Evolutionary conservation across 2,329 filamentous ascomycete genomes (phyloP), one percentile per base, ranked within the genome.

Genomic region (Pseudogymnoascus sp.): DNA sequence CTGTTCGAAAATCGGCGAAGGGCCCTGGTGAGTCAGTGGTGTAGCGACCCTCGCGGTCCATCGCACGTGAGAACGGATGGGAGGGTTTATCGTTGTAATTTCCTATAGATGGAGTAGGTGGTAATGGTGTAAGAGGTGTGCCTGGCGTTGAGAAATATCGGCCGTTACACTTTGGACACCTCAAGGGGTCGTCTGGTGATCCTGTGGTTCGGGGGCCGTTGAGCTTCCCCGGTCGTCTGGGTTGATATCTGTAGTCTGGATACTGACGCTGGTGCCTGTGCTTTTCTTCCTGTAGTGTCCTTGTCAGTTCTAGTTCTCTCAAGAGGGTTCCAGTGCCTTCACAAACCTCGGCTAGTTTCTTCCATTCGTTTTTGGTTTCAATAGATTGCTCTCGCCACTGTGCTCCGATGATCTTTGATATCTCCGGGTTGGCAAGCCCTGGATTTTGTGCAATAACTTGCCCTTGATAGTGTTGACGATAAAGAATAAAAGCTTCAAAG

Each of bases 171-270:
- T 87, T 90, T 35, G 81, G 78, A 72, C 90, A 93, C 67, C 83
- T 79, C 23, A 78, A 77, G n/a, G 80, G 76, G 61, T 83, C 80
- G 42, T 84, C 81, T 17, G 70, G 61, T 1, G 75, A 70, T 1
- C 75, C 71, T 1, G 75, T 72, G 40, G 71, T 66, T 15, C 65
- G 21, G 13, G 68, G 66, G 33, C 67, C 68, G 63, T 64, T 70
- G 44, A 67, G 15, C 63, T 71, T 73, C 8, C 72, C 71, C 57
- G 72, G 67, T 65, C 73, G 68, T 64, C 72, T 70, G 36, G 95
- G 95, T 74, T 96, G 91, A 74, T 97, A 99, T 67, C 92, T 87
- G 77, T 99, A 99, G 68, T 91, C 89, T 2, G 95, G 95, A 74
- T 97, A 96, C 76, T 93, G 90, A 67, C 87, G 87, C 71, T 91